Percentiles rank a stretch among this genome's conserved stretches.
phyloP scores from a whole-genome alignment of 2,329 filamentous ascomycete genomes.

The Cladosporium sphaerospermum region DNA sequence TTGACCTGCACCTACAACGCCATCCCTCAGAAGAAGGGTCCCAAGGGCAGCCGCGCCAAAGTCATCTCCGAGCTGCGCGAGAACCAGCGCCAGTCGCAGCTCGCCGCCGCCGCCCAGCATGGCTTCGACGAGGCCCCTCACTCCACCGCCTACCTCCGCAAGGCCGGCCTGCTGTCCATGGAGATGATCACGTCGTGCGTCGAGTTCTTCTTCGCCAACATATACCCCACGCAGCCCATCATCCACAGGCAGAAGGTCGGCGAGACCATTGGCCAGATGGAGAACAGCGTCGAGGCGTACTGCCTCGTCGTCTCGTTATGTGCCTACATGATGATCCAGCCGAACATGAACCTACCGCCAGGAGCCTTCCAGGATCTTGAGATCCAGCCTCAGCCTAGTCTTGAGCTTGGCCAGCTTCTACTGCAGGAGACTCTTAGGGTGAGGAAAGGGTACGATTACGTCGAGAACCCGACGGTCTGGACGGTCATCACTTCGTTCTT shows the following conservation, averaged over 20 bases:
- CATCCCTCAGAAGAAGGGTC: slow-evolving; percentile 58
- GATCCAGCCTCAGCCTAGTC: slow-evolving; percentile 36
- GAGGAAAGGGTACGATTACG: slow-evolving; percentile 52
- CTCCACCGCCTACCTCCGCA: slow-evolving; percentile 40
- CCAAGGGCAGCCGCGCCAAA: slow-evolving; percentile 56
- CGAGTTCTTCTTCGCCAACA: slow-evolving; percentile 56
- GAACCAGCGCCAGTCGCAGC: slow-evolving; percentile 42
- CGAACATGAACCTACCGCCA: slow-evolving; percentile 39
- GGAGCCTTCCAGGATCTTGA: slow-evolving; percentile 46
- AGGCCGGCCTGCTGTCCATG: slow-evolving; percentile 44
- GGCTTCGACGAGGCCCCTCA: slow-evolving; percentile 36
- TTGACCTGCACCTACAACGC: slow-evolving; percentile 60
- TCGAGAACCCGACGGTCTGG: slow-evolving; percentile 49
- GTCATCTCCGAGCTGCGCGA: slow-evolving; percentile 57
- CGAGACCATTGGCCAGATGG: slow-evolving; percentile 48
- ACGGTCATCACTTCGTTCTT: slow-evolving; percentile 59
- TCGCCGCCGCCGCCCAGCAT: slow-evolving; percentile 34
- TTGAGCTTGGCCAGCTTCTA: slow-evolving; percentile 48
- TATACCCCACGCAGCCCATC: slow-evolving; percentile 60
- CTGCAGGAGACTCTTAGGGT: slow-evolving; percentile 53
- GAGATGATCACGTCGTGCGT: slow-evolving; percentile 49
- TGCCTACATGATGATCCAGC: slow-evolving; percentile 46
- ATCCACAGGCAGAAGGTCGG: slow-evolving; percentile 48
- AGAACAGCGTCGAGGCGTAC: slow-evolving; percentile 49
- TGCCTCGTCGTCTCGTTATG: slow-evolving; percentile 50